A percentile compares a stretch with the other conserved stretches of the same genome.
Conservation (phyloP, 805 yeast genomes). For the Myxozyma lipomycoides region DNA sequence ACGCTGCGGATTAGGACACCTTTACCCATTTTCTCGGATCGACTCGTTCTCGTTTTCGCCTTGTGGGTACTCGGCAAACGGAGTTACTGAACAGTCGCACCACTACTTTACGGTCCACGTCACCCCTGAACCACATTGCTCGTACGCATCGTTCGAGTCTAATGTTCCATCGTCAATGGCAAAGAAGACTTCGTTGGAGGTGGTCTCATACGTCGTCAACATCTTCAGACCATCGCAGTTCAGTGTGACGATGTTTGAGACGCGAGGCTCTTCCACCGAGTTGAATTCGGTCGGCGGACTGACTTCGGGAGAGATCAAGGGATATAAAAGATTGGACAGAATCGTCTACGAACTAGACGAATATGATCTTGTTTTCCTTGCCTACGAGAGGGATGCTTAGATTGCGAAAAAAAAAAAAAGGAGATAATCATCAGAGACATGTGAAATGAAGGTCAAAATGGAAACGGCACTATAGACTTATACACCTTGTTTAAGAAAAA, state of each 20-base stretch:
- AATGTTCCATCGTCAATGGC: conserved; percentile 53
- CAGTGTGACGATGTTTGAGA: conserved; percentile 52
- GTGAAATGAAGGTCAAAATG: no score
- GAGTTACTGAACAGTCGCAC: conserved; percentile 54
- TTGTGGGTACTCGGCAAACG: conserved; percentile 91
- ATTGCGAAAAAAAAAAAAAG: no score
- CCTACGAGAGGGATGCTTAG: conserved; percentile 50
- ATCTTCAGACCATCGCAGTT: conserved; percentile 75
- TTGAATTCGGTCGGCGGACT: conserved; percentile 7
- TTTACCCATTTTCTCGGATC: conserved; percentile 48
- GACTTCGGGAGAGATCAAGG: conserved; percentile 36
- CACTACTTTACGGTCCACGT: conserved; percentile 81
- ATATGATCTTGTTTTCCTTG: conserved; percentile 67
- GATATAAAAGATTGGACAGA: conserved; percentile 61
- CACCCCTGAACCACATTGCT: conserved; percentile 91
- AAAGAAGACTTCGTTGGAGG: conserved; percentile 38
- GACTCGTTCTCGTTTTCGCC: conserved; percentile 92
- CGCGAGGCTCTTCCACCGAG: conserved; percentile 30
- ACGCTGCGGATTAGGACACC: conserved; percentile 55
- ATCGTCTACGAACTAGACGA: conserved; percentile 70
- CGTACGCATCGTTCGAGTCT: conserved; percentile 94
- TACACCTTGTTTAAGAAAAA: no score
- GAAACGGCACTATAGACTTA: no score
- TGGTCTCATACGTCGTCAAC: conserved; percentile 55
- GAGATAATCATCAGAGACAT: no score